Base-by-base conservation (phyloP, 1,284 basidiomycete species). In the Meripilus lineatus region DNA sequence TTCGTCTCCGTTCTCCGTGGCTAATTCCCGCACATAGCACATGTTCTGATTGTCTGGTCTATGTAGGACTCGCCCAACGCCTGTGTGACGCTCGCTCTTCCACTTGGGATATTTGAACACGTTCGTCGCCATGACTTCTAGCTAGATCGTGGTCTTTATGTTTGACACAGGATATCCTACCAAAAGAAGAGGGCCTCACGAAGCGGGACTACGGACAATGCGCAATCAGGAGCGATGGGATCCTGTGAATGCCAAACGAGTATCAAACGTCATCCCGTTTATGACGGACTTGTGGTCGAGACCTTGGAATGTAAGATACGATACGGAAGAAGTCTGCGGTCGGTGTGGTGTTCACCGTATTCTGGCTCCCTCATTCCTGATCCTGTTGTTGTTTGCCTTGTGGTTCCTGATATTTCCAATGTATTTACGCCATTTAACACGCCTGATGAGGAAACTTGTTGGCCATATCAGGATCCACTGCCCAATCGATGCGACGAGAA, bases 61-160 rank as follows among this genome's bases (percentile, higher is more conserved):
- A 24, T 18, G 25, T 51, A 81, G 79, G 82, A 88, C 59, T 82
- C 81, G 3, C 85, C 84, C 2, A 89, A 88, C 51, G 84, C 84
- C 1, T 87, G 84, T 54, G 84, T 87, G 2, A 88, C 84, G 0
- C 65, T 89, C 32, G 83, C 74, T 0, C 68, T 88, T 3, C 85
- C 84, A 2, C 69, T 79, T 20, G 83, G 76, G 5, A 88, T 87
- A 51, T 89, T 88, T 54, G 81, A 86, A 42, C 74, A 80, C 55
- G 81, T 82, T 40, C 24, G 41, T 23, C 3, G 4, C 13, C 33
- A 17, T 44, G 18, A 44, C 38, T 36, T n/a, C 32, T 24, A 20
- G 33, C 15, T 17, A 13, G 26, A 22, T 45, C 17, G 25, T 40
- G 26, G 40, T 25, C 32, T n/a, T 14, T 3, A 22, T 24, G 17